These are phyloP conservation scores for Trametopsis cervina DNA, from an alignment of 768 basidiomycete genomes.

Conservation along the genomic window DNA sequence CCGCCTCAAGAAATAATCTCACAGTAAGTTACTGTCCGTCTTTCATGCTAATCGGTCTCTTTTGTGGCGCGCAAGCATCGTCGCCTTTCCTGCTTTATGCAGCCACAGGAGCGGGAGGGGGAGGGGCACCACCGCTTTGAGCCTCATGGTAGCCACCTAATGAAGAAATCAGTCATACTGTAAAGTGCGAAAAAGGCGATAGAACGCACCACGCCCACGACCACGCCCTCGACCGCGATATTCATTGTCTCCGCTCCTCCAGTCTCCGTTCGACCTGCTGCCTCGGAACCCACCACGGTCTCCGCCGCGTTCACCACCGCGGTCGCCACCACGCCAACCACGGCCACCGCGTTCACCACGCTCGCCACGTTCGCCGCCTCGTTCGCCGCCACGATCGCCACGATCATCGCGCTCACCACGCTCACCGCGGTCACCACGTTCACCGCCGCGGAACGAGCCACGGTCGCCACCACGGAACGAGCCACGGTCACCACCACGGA, in stretches of 20 bases:
- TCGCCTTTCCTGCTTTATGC: slow-evolving; percentile 3
- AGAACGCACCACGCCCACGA: slow-evolving; percentile 23
- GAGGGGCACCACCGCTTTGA: slow-evolving; percentile 15
- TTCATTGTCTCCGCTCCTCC: slow-evolving; percentile 23
- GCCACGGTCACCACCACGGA: slow-evolving; percentile 26
- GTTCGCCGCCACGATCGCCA: slow-evolving; percentile 18
- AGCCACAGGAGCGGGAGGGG: slow-evolving; percentile 3
- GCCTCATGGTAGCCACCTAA: slow-evolving; percentile 17
- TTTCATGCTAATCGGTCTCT: neutral
- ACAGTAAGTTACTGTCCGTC: neutral
- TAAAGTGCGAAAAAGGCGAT: neutral
- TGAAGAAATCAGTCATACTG: neutral
- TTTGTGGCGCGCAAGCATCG: neutral
- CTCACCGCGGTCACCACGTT: slow-evolving; percentile 21
- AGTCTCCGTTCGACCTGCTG: slow-evolving; percentile 21
- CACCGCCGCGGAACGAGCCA: slow-evolving; percentile 24
- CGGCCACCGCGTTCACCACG: slow-evolving; percentile 13
- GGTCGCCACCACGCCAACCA: slow-evolving; percentile 18
- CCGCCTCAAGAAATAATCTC: neutral
- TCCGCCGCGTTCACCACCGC: slow-evolving; percentile 16
- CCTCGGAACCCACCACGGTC: slow-evolving; percentile 15
- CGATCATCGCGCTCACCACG: slow-evolving; percentile 22
- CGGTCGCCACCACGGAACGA: slow-evolving; percentile 21
- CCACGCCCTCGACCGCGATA: slow-evolving; percentile 23
- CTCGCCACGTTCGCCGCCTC: slow-evolving; percentile 10